A percentile compares a stretch with the other conserved stretches of the same genome.
These are phyloP conservation scores for Pseudopithomyces chartarum DNA, from an alignment of 2,329 filamentous ascomycete species.

Conservation along the genomic window DNA sequence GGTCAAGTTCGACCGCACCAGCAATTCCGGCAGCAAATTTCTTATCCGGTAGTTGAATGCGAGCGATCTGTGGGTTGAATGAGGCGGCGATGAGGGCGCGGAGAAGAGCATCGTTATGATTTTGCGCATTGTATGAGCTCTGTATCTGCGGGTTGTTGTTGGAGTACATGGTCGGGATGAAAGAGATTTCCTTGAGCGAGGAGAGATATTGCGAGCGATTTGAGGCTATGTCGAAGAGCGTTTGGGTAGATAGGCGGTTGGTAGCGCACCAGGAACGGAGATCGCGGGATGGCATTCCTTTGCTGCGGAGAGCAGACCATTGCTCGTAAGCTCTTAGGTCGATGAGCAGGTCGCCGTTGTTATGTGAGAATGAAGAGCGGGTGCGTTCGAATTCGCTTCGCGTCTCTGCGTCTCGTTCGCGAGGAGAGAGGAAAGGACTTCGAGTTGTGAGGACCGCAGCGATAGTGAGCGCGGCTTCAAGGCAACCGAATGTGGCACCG, in stretches of 20 bases:
- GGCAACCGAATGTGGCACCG: slow-evolving; percentile 88
- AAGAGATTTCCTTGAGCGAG: slow-evolving; percentile 83
- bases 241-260: slow-evolving; percentile 83
- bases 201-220: slow-evolving; percentile 86
- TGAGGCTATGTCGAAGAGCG: slow-evolving; percentile 84
- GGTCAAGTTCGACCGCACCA: slow-evolving; percentile 90
- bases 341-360: slow-evolving; percentile 86
- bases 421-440: slow-evolving; percentile 84
- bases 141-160: slow-evolving; percentile 32
- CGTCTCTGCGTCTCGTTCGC: slow-evolving; percentile 81
- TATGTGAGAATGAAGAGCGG: slow-evolving; percentile 72
- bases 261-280: slow-evolving; percentile 79
- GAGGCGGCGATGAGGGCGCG: slow-evolving; percentile 56
- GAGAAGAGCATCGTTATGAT: slow-evolving; percentile 51
- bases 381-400: slow-evolving; percentile 81
- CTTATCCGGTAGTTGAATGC: slow-evolving; percentile 93
- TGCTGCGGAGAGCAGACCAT: slow-evolving; percentile 72
- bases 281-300: slow-evolving; percentile 62
- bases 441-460: slow-evolving; percentile 89
- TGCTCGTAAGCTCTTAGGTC: slow-evolving; percentile 83
- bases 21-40: slow-evolving; percentile 88
- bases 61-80: slow-evolving; percentile 79
- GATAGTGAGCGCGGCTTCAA: slow-evolving; percentile 86
- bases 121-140: slow-evolving; percentile 54
- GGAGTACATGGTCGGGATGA: slow-evolving; percentile 60